Base-by-base conservation (phyloP, 495 filamentous ascomycete genomes). In the Glarea lozoyensis region DNA sequence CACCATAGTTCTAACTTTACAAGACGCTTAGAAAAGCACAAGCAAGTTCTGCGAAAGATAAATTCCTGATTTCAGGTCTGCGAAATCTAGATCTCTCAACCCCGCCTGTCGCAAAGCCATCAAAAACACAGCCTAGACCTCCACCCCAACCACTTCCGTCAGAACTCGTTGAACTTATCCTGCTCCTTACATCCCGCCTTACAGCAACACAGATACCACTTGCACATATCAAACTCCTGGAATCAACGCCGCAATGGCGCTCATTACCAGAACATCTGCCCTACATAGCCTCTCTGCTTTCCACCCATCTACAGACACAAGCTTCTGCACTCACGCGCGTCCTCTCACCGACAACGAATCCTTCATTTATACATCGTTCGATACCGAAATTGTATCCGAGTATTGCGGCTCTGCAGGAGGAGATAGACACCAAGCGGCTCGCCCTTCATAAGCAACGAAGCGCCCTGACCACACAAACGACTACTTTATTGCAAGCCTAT, bases 321-420 rank as follows among this genome's bases (percentile, higher is more conserved):
- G 65, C 65, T 38, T 52, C 59, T 9, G 35, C 58, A 15, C 57
- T 75, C 7, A 59, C 66, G n/a, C 65, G 68, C 35, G 56, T 73
- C 24, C 48, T 63, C 21, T 31, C 24, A 10, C 70, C 72, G 0
- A 58, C 49, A n/a, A 73, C 69, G 1, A 74, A 74, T 57, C 60
- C 72, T 0, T 72, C 70, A 13, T 73, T 60, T 55, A 47, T 73
- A 19, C 72, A 74, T 59, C 66, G 70, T 16, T 37, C 54, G 0
- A 60, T 76, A 33, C 66, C 69, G 0, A 53, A 62, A 22, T 49
- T 76, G 9, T 49, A 60, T 0, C 22, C 54, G 5, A 38, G 54
- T 24, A 52, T 60, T 3, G 20, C 50, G 17, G 25, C 55, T 16
- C 61, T 69, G 0, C 43, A 48, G 9, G 2, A 47, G 5, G 27